A percentile compares a stretch with the other conserved stretches of the same genome.
These are phyloP conservation scores for Alternaria arborescens DNA, from an alignment of 2,329 filamentous ascomycete species.

Conservation along the genomic window DNA sequence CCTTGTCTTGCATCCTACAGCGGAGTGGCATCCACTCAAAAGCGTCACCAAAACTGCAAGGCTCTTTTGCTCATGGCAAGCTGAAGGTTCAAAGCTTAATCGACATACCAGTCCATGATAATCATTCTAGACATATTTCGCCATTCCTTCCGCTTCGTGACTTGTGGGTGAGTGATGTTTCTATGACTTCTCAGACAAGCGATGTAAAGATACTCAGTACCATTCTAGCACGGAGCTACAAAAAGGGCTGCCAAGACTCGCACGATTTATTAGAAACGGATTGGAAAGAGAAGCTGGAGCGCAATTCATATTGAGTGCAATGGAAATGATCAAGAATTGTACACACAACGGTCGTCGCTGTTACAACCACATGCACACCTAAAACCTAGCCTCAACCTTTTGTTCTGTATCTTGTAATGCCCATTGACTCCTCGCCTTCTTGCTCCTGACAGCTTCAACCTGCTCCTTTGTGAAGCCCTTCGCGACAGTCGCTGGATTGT, in stretches of 20 bases:
- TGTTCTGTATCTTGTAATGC: slow-evolving; percentile 78
- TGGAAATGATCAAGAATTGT: neutral
- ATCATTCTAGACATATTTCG: neutral
- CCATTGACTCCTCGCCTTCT: slow-evolving; percentile 72
- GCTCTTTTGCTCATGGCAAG: neutral
- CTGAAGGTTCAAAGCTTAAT: neutral
- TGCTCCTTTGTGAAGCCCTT: slow-evolving; percentile 86
- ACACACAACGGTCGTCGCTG: neutral
- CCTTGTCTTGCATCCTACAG: neutral
- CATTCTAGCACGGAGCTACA: neutral
- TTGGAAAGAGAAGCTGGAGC: neutral
- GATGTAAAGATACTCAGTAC: neutral
- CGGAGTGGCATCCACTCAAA: neutral
- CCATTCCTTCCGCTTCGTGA: neutral
- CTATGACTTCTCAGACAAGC: neutral
- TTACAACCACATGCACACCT: slow-evolving; percentile 18
- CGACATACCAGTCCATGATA: neutral
- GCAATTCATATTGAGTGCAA: neutral
- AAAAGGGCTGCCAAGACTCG: neutral
- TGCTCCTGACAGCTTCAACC: slow-evolving; percentile 72
- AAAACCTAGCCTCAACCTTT: slow-evolving; percentile 78
- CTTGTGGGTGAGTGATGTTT: neutral
- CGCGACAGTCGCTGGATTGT: slow-evolving; percentile 90
- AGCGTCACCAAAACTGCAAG: neutral
- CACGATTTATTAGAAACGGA: neutral